A percentile compares a stretch with the other conserved stretches of the same genome.
Conservation (phyloP, 805 yeast genomes). For the Priceomyces medius region DNA sequence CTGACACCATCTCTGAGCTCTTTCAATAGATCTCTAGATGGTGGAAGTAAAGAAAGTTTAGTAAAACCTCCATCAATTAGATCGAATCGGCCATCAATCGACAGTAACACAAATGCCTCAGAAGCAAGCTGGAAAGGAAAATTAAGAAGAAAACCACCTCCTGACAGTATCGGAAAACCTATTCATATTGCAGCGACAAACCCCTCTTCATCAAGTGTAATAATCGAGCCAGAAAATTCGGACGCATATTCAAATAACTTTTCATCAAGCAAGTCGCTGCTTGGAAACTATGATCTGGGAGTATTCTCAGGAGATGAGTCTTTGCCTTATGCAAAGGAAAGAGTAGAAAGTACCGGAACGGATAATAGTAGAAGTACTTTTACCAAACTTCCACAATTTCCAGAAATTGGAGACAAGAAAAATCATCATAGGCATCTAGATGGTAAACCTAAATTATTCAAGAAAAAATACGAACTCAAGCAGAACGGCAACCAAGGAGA, state of each 20-base stretch:
- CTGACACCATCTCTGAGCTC: conserved; percentile 31
- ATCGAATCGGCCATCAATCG: conserved; percentile 12
- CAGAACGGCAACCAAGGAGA: conserved; percentile 10
- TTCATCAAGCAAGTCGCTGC: conserved; percentile 2
- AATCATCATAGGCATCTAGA: conserved; percentile 8
- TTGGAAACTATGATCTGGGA: background rate
- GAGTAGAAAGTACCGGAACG: background rate
- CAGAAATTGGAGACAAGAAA: conserved; percentile 20
- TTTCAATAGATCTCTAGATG: conserved; percentile 24
- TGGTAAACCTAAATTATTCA: conserved; percentile 18
- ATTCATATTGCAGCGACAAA: background rate
- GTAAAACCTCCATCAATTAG: conserved; percentile 2
- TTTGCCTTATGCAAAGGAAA: background rate
- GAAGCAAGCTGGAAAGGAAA: conserved; percentile 13
- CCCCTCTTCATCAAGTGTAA: background rate
- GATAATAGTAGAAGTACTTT: background rate
- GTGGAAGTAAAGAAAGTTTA: conserved; percentile 21
- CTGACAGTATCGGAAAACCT: conserved; percentile 7
- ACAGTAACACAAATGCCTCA: conserved; percentile 9
- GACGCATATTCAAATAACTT: background rate
- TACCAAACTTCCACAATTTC: conserved; percentile 33
- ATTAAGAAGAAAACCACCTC: conserved; percentile 31
- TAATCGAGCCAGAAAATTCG: background rate
- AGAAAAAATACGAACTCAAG: conserved; percentile 17
- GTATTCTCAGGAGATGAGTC: background rate